A percentile compares a stretch with the other conserved stretches of the same genome.
These are phyloP conservation scores for Candida vartiovaarae DNA, from an alignment of 805 yeast species.

Conservation along the genomic window DNA sequence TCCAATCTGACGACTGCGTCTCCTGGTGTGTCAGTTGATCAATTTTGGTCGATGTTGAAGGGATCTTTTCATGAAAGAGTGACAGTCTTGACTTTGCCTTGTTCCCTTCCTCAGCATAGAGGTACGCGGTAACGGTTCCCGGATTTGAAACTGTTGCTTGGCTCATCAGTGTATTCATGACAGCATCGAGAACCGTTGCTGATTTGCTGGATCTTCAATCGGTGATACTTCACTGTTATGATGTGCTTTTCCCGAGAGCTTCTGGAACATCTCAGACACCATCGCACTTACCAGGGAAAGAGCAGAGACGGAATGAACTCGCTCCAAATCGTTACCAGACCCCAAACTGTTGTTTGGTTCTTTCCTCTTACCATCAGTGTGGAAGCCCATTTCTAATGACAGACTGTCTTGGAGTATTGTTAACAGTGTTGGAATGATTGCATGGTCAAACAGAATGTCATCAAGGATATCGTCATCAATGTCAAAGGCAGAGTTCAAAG, in stretches of 20 bases:
- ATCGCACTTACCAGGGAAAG: no score
- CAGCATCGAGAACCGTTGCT: background rate
- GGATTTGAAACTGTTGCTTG: constrained; percentile 4
- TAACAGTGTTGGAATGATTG: background rate
- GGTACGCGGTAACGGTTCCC: constrained; percentile 10
- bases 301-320: no score
- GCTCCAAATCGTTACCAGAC: no score
- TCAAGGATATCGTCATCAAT: constrained; percentile 13
- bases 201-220: no score
- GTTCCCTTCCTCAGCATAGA: constrained; percentile 2
- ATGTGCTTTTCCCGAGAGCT: no score
- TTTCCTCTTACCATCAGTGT: no score
- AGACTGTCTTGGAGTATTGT: background rate
- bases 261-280: no score
- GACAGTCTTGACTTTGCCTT: background rate
- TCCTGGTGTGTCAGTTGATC: background rate
- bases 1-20: constrained; percentile 1
- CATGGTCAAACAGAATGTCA: constrained; percentile 7
- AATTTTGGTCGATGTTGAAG: background rate
- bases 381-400: background rate
- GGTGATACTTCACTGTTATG: no score
- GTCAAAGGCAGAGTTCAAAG: constrained; percentile 14
- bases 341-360: no score
- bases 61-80: constrained; percentile 3
- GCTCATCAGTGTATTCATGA: background rate